Evolutionary conservation across 495 filamentous ascomycete species (phyloP).

Genomic region (Letharia columbiana): DNA sequence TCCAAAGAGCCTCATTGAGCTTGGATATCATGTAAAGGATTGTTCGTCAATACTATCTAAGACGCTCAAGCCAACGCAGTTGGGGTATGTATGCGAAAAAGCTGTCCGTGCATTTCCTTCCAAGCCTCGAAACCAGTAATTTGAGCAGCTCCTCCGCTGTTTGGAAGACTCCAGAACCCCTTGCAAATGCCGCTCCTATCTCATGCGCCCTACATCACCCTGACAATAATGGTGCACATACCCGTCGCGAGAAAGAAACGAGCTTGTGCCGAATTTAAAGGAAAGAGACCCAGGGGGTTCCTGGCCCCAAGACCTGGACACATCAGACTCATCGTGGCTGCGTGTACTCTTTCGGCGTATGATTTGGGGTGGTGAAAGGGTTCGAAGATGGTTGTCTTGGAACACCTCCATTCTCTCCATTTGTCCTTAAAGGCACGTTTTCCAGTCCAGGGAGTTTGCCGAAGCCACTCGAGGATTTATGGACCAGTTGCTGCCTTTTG

Average conservation of each 20-base stretch:
- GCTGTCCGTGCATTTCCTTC: not conserved
- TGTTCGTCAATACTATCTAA: constrained; percentile 6
- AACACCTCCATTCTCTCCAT: constrained; percentile 5
- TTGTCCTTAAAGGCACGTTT: constrained; percentile 2
- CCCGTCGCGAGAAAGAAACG: not conserved
- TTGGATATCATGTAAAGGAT: not conserved
- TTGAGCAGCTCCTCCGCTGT: constrained; percentile 1
- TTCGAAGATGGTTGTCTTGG: constrained; percentile 7
- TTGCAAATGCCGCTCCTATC: constrained; percentile 1
- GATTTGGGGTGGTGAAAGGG: constrained; percentile 4
- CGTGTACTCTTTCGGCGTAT: constrained; percentile 10
- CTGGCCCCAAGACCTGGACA: not conserved
- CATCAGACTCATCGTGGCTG: constrained; percentile 8
- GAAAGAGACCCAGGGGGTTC: not conserved
- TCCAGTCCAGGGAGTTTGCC: not conserved
- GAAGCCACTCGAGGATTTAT: constrained; percentile 9
- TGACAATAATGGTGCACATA: not conserved
- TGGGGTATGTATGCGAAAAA: constrained; percentile 10
- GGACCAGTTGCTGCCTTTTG: constrained; percentile 41
- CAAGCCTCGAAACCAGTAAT: not conserved
- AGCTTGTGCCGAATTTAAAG: not conserved
- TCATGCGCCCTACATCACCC: not conserved
- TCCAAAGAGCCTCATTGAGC: not conserved
- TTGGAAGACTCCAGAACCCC: not conserved
- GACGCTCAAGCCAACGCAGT: not conserved